These are phyloP conservation scores for Rosa lucieae DNA, from an alignment of 306 rosid species.

Conservation along the genomic window DNA sequence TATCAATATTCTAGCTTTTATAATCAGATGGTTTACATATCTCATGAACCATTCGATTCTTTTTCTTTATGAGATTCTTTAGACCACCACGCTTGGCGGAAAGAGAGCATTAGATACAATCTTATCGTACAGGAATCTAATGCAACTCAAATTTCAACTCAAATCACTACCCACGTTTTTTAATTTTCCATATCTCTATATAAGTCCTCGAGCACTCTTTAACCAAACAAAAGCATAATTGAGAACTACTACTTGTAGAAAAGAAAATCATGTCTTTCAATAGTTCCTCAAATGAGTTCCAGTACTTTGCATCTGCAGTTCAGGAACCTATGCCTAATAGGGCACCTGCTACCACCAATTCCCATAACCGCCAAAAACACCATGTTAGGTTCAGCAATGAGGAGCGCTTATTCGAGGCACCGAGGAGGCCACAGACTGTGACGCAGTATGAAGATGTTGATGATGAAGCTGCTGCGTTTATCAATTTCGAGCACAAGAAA, in stretches of 20 bases:
- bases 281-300: neutral
- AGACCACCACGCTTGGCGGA: neutral
- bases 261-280: conserved; percentile 17
- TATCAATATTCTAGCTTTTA: neutral
- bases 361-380: neutral
- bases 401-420: conserved; percentile 11
- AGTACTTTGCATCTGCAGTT: neutral
- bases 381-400: conserved; percentile 24
- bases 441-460: conserved; percentile 33
- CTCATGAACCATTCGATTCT: conserved; percentile 1
- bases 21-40: neutral
- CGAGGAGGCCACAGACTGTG: neutral
- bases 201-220: neutral
- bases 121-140: conserved; percentile 34
- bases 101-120: conserved; percentile 36
- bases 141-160: neutral
- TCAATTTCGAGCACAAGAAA: conserved; percentile 52
- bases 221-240: neutral
- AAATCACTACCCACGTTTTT: neutral
- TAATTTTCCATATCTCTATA: neutral
- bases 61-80: conserved; percentile 3
- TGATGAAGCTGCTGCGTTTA: conserved; percentile 62
- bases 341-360: neutral
- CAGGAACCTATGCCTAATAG: conserved; percentile 19
- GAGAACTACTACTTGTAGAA: neutral